Base-by-base conservation (phyloP, 768 basidiomycete species). In the Phanerodontia chrysosporium region DNA sequence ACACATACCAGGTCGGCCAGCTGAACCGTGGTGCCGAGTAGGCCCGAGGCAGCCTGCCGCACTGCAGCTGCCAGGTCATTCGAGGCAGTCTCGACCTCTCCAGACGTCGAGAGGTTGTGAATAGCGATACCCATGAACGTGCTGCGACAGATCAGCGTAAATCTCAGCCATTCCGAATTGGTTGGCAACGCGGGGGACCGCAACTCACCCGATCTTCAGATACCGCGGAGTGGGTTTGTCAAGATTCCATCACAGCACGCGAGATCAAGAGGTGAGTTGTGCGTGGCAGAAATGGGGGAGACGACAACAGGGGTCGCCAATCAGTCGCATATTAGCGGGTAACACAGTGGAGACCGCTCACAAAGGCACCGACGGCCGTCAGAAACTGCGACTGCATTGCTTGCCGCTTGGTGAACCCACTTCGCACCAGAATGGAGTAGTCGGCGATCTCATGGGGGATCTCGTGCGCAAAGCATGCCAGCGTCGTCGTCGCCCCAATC, bases 401-500 rank as follows among this genome's bases (percentile, higher is more conserved):
- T 70, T 95, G 92, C 64, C 75, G 78, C 73, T 96, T 96, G 27
- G 87, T 90, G 70, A 95, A 95, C 3, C 94, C 93, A 65, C 90
- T 92, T 44, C 90, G 86, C 49, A 95, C 83, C 35, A 95, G 77
- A 64, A 95, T 95, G n/a, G 91, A 93, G 68, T 95, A 95, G 70
- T 95, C 94, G n/a, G 93, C 94, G 62, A 96, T 95, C 78, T 96
- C 92, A 67, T 96, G 93, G 18, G 94, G 94, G 55, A 96, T 95
- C 73, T 96, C 93, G 70, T 96, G 92, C 1, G 91, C 92, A 68
- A 95, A 96, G 69, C 93, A 95, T 25, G 94, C 94, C 48, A 96
- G 80, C n/a, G 93, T 94, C 2, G 93, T 95, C 45, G 93, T 95
- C 35, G 94, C 93, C 45, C 94, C 94, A 62, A 96, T 92, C 58